Percentiles rank a stretch among this genome's conserved stretches.
phyloP scores from a whole-genome alignment of 2,329 filamentous ascomycete genomes.

The Phyllosticta paracitricarpa region DNA sequence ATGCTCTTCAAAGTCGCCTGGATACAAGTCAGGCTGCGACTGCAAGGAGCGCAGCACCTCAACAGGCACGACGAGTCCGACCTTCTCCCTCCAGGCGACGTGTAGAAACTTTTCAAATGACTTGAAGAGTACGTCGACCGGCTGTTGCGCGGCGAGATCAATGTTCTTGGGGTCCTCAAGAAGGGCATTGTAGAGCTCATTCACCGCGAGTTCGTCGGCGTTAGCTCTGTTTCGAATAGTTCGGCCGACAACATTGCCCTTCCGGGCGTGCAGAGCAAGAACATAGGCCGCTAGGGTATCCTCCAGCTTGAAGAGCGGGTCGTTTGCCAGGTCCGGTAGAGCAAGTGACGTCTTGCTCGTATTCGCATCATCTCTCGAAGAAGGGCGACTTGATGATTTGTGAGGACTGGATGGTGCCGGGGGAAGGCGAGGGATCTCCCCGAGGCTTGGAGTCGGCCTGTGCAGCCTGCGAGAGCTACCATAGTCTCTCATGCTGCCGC shows the following conservation, averaged over 20 bases:
- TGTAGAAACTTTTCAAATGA: constrained; percentile 90
- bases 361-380: constrained; percentile 7
- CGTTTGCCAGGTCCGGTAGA: constrained; percentile 10
- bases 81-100: constrained; percentile 78
- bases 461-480: constrained; percentile 24
- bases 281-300: constrained; percentile 79
- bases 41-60: constrained; percentile 67
- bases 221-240: constrained; percentile 58
- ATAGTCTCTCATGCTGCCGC: constrained; percentile 42
- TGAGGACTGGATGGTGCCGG: constrained; percentile 25
- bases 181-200: constrained; percentile 81
- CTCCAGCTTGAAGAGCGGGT: constrained; percentile 58
- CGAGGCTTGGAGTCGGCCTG: constrained; percentile 21
- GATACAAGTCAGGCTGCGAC: constrained; percentile 47
- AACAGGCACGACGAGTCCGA: constrained; percentile 72
- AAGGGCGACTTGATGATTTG: constrained; percentile 24
- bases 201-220: constrained; percentile 71
- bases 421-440: constrained; percentile 25
- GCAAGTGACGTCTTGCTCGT: constrained; percentile 1
- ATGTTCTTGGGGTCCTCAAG: constrained; percentile 74
- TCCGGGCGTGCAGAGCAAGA: constrained; percentile 70
- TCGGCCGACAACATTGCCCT: constrained; percentile 75
- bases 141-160: constrained; percentile 63
- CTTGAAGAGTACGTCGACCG: constrained; percentile 76
- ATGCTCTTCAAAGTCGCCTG: constrained; percentile 57